Conservation (phyloP, 331 rosid genomes). For the Saraca asoca region DNA sequence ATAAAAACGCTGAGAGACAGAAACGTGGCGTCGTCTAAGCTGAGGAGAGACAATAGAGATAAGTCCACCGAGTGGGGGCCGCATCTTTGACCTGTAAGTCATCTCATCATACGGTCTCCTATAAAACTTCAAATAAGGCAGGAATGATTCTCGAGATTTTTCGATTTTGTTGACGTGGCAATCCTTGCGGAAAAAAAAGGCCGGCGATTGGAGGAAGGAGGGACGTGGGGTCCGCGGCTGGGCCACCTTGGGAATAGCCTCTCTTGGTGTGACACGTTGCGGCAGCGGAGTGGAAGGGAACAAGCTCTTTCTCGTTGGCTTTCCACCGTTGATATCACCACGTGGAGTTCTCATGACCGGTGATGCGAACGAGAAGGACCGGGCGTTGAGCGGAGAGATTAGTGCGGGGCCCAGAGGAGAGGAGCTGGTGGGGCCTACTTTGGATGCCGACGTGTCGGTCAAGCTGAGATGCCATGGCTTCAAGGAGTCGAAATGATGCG, state of each 20-base stretch:
- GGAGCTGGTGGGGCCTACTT: conserved; percentile 74
- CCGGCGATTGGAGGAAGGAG: conserved; percentile 90
- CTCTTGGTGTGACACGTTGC: conserved; percentile 48
- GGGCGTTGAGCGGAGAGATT: conserved; percentile 84
- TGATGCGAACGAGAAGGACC: conserved; percentile 90
- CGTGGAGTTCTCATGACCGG: conserved; percentile 65
- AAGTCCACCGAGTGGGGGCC: conserved; percentile 97
- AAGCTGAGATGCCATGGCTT: conserved; percentile 98
- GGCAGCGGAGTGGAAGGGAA: conserved; percentile 91
- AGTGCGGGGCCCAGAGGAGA: conserved; percentile 65
- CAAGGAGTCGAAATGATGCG: conserved; percentile 82
- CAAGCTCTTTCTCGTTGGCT: conserved; percentile 55
- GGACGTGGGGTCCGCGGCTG: conserved; percentile 67
- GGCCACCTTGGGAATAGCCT: conserved; percentile 12
- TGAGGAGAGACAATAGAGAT: conserved; percentile 84
- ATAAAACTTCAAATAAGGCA: conserved; percentile 71
- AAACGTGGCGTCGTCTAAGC: conserved; percentile 82
- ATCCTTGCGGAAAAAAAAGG: conserved; percentile 70
- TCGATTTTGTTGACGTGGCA: conserved; percentile 63
- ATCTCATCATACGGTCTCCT: conserved; percentile 88
- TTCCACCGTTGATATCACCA: conserved; percentile 38
- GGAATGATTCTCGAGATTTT: conserved; percentile 66
- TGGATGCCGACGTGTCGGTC: conserved; percentile 77
- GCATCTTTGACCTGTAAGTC: conserved; percentile 91
- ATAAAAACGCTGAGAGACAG: conserved; percentile 75